These are phyloP conservation scores for Verticillium klebahnii DNA, from an alignment of 2,329 filamentous ascomycete genomes.

Conservation along the genomic window DNA sequence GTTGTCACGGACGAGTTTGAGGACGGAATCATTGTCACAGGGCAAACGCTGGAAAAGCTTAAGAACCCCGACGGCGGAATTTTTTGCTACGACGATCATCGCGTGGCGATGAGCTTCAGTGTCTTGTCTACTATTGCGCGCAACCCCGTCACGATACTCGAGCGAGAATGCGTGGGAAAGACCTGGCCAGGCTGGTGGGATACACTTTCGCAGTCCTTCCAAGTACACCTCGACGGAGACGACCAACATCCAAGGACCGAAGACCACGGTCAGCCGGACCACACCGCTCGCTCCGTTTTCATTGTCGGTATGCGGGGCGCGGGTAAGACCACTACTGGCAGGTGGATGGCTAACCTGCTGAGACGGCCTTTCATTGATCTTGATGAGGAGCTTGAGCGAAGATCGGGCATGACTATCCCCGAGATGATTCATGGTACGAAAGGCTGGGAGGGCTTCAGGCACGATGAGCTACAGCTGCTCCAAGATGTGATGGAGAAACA, in stretches of 20 bases:
- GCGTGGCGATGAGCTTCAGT: conserved; percentile 97
- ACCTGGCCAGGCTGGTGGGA: conserved; percentile 99
- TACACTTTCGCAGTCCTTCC: conserved; percentile 72
- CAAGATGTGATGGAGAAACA: conserved; percentile 70
- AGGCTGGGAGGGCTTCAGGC: conserved; percentile 87
- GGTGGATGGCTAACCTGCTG: conserved; percentile 74
- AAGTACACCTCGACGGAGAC: conserved; percentile 69
- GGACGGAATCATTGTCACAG: conserved; percentile 79
- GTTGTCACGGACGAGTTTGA: conserved; percentile 82
- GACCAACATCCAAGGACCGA: conserved; percentile 42
- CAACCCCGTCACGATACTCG: conserved; percentile 69
- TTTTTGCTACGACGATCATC: conserved; percentile 95
- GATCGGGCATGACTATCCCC: conserved; percentile 71
- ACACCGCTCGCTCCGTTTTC: conserved; percentile 66
- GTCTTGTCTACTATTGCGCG: conserved; percentile 74
- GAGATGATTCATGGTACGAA: conserved; percentile 68
- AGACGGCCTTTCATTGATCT: conserved; percentile 79
- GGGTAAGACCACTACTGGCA: conserved; percentile 90
- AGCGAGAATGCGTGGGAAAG: conserved; percentile 92
- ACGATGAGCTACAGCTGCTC: conserved; percentile 71
- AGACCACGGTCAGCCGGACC: conserved; percentile 26
- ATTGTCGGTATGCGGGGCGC: conserved; percentile 97
- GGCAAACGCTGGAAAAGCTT: conserved; percentile 43
- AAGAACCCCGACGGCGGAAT: conserved; percentile 60
- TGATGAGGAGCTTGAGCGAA: conserved; percentile 78